phyloP scores from a whole-genome alignment of 768 basidiomycete species.

The Baorangia bicolor region DNA sequence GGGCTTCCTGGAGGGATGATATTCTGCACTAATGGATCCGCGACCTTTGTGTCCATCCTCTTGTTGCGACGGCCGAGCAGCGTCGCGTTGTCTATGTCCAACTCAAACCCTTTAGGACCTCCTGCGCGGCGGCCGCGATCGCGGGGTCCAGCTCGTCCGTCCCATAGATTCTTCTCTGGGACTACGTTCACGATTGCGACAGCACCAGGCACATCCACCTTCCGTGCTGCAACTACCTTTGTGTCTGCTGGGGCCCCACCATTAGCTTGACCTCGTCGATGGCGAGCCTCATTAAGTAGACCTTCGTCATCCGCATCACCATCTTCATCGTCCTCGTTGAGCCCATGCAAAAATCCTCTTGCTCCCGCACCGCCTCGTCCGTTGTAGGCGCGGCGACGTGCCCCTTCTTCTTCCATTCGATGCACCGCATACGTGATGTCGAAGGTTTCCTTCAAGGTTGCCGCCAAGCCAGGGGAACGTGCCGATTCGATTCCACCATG shows the following conservation, averaged over 20 bases:
- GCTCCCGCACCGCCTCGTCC: slow-evolving; percentile 75
- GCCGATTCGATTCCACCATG: slow-evolving; percentile 71
- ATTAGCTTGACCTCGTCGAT: slow-evolving; percentile 37
- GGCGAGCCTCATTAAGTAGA: slow-evolving; percentile 49
- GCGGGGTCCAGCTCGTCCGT: slow-evolving; percentile 70
- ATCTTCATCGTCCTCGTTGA: slow-evolving; percentile 94
- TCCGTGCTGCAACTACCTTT: slow-evolving; percentile 15
- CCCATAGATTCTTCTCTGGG: slow-evolving; percentile 38
- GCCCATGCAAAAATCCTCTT: slow-evolving; percentile 73
- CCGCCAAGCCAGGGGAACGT: slow-evolving; percentile 89
- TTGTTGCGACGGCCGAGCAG: slow-evolving; percentile 72
- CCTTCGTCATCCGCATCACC: slow-evolving; percentile 48
- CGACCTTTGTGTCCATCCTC: slow-evolving; percentile 30
- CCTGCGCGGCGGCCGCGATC: slow-evolving; percentile 46
- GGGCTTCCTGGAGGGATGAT: slow-evolving; percentile 30
- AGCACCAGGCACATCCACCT: not conserved
- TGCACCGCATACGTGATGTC: slow-evolving; percentile 99
- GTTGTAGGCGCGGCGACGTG: slow-evolving; percentile 77
- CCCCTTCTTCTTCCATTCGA: slow-evolving; percentile 98
- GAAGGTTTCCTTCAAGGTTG: slow-evolving; percentile 95
- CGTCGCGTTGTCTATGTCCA: slow-evolving; percentile 86
- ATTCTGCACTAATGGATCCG: slow-evolving; percentile 36
- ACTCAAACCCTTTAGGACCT: slow-evolving; percentile 59
- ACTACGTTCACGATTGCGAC: slow-evolving; percentile 11
- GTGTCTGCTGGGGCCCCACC: slow-evolving; percentile 1